phyloP scores from a whole-genome alignment of 768 basidiomycete genomes.

The Rickenella mellea region DNA sequence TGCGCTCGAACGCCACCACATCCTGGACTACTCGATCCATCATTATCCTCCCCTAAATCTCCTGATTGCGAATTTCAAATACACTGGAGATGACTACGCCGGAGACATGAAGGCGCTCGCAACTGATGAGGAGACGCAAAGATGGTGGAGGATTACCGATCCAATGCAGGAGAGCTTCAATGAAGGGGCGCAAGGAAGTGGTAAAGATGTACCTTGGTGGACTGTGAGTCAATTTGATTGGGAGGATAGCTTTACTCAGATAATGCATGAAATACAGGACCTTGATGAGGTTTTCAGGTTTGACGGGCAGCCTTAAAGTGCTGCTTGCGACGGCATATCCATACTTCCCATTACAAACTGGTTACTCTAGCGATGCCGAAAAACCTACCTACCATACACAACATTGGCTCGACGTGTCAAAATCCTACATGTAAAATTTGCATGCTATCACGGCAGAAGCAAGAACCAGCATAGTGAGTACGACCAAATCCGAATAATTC shows the following conservation, averaged over 20 bases:
- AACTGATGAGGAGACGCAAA: conserved; percentile 57
- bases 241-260: background rate
- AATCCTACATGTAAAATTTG: too few species aligned
- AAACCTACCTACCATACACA: too few species aligned
- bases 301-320: conserved; percentile 32
- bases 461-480: too few species aligned
- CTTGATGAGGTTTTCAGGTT: conserved; percentile 65
- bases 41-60: conserved; percentile 53
- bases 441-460: too few species aligned
- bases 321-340: too few species aligned
- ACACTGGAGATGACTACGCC: conserved; percentile 55
- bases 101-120: conserved; percentile 57
- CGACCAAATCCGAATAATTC: too few species aligned
- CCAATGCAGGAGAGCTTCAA: conserved; percentile 70
- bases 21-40: conserved; percentile 71
- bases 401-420: too few species aligned
- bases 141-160: conserved; percentile 75
- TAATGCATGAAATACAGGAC: conserved; percentile 26
- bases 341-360: too few species aligned
- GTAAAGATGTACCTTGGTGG: conserved; percentile 64
- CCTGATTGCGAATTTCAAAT: conserved; percentile 75
- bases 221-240: conserved; percentile 25
- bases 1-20: conserved; percentile 50
- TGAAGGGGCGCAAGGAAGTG: conserved; percentile 62
- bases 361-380: too few species aligned